A percentile compares a stretch with the other conserved stretches of the same genome.
Evolutionary conservation across 768 basidiomycete species (phyloP).

Genomic region (Boletus patriciae): DNA sequence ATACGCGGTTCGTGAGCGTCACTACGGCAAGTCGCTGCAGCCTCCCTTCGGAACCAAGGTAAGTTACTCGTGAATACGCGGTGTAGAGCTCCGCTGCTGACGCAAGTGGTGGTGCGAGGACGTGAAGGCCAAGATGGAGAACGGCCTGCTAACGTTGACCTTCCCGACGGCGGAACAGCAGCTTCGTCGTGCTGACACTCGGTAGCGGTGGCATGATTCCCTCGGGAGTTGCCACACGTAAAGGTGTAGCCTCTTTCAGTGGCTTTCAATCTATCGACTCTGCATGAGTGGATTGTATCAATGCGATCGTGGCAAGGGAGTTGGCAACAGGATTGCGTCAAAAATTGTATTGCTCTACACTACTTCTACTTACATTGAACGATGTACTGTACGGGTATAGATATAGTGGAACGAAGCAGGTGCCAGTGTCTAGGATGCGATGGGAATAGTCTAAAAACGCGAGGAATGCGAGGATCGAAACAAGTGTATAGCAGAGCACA

Average conservation of each 20-base stretch:
- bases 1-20: conserved; percentile 45
- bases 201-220: neutral
- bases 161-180: conserved; percentile 47
- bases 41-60: conserved; percentile 48
- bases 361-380: neutral
- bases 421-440: neutral
- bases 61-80: neutral
- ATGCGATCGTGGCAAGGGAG: too few species aligned
- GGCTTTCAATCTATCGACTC: neutral
- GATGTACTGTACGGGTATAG: neutral
- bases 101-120: conserved; percentile 35
- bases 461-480: neutral
- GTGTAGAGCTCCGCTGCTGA: neutral
- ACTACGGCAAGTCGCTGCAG: conserved; percentile 42
- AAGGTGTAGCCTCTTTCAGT: neutral
- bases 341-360: neutral
- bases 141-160: conserved; percentile 45
- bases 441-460: neutral
- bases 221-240: neutral
- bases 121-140: conserved; percentile 46
- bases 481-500: neutral
- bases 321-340: neutral
- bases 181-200: conserved; percentile 39
- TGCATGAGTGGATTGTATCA: neutral
- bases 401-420: neutral